A percentile compares a stretch with the other conserved stretches of the same genome.
Evolutionary conservation across 805 yeast genomes (phyloP).

Genomic region (Lachancea waltii): DNA sequence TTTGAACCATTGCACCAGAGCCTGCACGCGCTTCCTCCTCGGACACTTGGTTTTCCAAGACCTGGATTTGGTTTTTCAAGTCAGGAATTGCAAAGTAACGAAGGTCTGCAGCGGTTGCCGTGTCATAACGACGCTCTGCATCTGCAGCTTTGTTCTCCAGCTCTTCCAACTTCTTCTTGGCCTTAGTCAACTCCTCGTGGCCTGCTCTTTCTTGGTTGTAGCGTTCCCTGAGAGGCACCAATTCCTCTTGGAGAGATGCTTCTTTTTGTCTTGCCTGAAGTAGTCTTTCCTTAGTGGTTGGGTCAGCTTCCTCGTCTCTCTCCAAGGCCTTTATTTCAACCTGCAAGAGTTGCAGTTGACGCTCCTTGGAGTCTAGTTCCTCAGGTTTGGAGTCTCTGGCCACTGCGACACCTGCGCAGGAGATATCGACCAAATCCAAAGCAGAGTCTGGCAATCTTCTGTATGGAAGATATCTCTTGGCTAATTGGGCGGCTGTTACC

Average conservation of each 20-base stretch:
- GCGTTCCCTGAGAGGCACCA: conserved; percentile 78
- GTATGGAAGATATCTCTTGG: conserved; percentile 89
- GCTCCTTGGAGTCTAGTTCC: conserved; percentile 87
- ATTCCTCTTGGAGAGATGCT: conserved; percentile 78
- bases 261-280: conserved; percentile 69
- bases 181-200: conserved; percentile 81
- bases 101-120: conserved; percentile 90
- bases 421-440: conserved; percentile 90
- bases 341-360: conserved; percentile 83
- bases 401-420: conserved; percentile 96
- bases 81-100: conserved; percentile 98
- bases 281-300: conserved; percentile 79
- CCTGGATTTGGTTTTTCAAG: conserved; percentile 64
- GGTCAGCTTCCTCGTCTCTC: conserved; percentile 83
- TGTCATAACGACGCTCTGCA: conserved; percentile 96
- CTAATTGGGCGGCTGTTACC: conserved; percentile 90
- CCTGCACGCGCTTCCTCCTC: conserved; percentile 64
- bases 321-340: conserved; percentile 96
- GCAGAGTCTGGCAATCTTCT: conserved; percentile 97
- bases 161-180: conserved; percentile 87
- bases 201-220: conserved; percentile 84
- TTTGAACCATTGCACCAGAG: conserved; percentile 64
- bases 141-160: conserved; percentile 87
- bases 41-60: conserved; percentile 68
- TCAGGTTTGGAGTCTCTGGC: conserved; percentile 98